Evolutionary conservation across 2,329 filamentous ascomycete species (phyloP).

Genomic region (Claviceps humidiphila): DNA sequence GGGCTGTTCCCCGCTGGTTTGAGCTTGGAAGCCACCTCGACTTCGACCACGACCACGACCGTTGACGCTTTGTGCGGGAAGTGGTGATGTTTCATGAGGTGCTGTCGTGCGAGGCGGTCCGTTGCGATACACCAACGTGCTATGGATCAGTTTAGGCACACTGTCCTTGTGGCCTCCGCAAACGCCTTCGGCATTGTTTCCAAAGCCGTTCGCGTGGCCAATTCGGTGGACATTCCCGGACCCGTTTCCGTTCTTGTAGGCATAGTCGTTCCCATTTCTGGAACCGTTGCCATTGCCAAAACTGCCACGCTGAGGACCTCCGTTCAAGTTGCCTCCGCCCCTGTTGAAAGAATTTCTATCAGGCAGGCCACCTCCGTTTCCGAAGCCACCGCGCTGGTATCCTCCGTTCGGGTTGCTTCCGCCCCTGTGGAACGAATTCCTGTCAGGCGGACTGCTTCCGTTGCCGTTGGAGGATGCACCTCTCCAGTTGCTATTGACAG

Average conservation of each 20-base stretch:
- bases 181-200: too few species aligned
- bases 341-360: constrained; percentile 21
- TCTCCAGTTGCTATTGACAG: constrained; percentile 28
- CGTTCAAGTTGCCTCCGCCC: constrained; percentile 26
- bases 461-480: constrained; percentile 13
- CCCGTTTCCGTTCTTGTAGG: constrained; percentile 2
- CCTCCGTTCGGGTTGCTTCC: constrained; percentile 27
- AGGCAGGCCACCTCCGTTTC: constrained; percentile 20
- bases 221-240: too few species aligned
- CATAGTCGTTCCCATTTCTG: not conserved
- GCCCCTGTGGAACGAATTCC: constrained; percentile 21
- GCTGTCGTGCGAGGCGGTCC: constrained; percentile 9
- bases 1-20: constrained; percentile 8
- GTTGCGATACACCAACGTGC: constrained; percentile 38
- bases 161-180: not conserved
- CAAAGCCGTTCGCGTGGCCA: too few species aligned
- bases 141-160: constrained; percentile 33
- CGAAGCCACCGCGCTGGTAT: constrained; percentile 7
- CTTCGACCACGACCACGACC: constrained; percentile 7
- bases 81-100: constrained; percentile 12
- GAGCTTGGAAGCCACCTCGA: constrained; percentile 11
- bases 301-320: constrained; percentile 20
- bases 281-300: constrained; percentile 12
- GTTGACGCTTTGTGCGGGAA: constrained; percentile 15
- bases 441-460: constrained; percentile 22